Evolutionary conservation across 2,329 filamentous ascomycete genomes (phyloP), one percentile per base, ranked within the genome.

Genomic region (Microsporum canis): DNA sequence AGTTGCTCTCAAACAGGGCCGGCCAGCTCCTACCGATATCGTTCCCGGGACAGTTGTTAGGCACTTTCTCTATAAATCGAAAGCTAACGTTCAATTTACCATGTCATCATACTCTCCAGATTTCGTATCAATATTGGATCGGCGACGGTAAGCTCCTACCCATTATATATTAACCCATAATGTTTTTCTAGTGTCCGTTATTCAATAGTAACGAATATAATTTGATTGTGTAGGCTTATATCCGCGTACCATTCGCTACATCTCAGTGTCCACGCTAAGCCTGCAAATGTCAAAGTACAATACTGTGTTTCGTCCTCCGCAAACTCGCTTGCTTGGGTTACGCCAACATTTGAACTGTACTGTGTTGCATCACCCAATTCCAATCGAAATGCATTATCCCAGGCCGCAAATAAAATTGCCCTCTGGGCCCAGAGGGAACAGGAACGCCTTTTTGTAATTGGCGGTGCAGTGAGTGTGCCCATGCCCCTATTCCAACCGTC

Each of bases 21-120:
- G 92, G 7, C 86, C 88, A 0, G 79, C 77, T 31, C 82, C 87
- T 62, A 82, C 84, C 14, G 87, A 94, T 62, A 86, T 99, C 62
- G 82, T 91, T 0, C 88, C 91, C 0, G 88, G 88, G 29, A 88
- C 87, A 14, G 85, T 88, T 36, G 78, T 97, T 59, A 86, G 88
- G 66, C 94, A 99, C 77, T 99, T 97, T 70, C 76, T 99, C 17
- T 99, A 96, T 80, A 99, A 97, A 75, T 96, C 89, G 14, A 84
- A 89, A 63, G 86, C 87, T 23, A 96, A 99, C 68, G 94, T 99
- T 33, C 95, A 99, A 72, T 99, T 96, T 73, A 88, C 85, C 66
- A 96, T 95, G 89, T 88, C 91, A 1, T 85, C 88, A 0, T 87
- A 90, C 63, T 80, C 84, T 7, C 87, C 89, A 0, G 78, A 85